Percentiles rank a stretch among this genome's conserved stretches.
Conservation (phyloP, 2,329 filamentous ascomycete species). For the Penicillium expansum region DNA sequence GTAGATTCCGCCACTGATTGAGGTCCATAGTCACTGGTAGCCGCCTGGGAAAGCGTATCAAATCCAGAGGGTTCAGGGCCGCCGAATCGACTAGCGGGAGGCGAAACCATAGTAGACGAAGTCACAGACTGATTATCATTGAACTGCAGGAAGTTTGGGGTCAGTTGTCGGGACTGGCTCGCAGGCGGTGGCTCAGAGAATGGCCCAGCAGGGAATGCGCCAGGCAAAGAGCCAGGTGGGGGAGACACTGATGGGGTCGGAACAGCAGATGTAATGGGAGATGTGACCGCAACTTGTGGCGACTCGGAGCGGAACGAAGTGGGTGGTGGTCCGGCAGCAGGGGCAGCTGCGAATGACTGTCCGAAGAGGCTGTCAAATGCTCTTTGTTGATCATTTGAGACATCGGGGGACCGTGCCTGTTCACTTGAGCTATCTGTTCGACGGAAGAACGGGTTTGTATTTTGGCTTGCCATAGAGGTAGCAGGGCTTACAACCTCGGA, state of each 20-base stretch:
- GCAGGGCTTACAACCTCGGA: constrained; percentile 65
- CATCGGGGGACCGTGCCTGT: constrained; percentile 48
- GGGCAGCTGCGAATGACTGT: constrained; percentile 55
- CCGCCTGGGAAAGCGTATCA: constrained; percentile 44
- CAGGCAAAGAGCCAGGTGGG: constrained; percentile 42
- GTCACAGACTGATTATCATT: constrained; percentile 65
- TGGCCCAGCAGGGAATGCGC: constrained; percentile 22
- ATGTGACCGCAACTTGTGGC: constrained; percentile 42
- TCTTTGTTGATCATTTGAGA: constrained; percentile 54
- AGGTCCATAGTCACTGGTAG: constrained; percentile 38
- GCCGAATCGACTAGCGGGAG: constrained; percentile 65
- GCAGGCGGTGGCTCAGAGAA: constrained; percentile 54
- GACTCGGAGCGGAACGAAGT: constrained; percentile 62
- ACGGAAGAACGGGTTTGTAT: constrained; percentile 94
- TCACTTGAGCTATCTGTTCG: constrained; percentile 49
- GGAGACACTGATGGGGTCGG: constrained; percentile 65
- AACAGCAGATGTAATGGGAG: constrained; percentile 47
- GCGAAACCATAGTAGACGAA: constrained; percentile 75
- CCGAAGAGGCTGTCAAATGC: constrained; percentile 88
- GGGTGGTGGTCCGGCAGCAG: constrained; percentile 47
- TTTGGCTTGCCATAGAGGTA: constrained; percentile 60
- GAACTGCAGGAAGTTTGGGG: constrained; percentile 72
- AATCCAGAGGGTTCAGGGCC: constrained; percentile 47
- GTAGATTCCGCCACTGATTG: constrained; percentile 21
- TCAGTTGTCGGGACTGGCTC: constrained; percentile 73